Base-by-base conservation (phyloP, 2,329 filamentous ascomycete species). In the Beauveria brongniartii region DNA sequence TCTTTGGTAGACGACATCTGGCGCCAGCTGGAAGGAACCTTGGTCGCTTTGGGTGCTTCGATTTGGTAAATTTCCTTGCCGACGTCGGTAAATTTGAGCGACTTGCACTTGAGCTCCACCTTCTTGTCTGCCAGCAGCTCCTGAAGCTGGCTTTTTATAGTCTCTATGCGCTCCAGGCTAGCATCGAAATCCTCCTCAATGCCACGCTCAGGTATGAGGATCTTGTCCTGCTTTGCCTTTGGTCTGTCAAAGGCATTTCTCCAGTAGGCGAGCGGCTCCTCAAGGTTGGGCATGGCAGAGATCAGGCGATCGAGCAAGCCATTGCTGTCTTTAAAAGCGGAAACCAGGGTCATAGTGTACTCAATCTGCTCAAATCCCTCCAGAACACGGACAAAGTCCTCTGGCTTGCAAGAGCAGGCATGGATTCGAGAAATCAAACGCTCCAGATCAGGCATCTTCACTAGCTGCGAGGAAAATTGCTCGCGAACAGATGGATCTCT, bases 301-400 rank as follows among this genome's bases (percentile, higher is more conserved):
- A 97, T 85, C 44, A 99, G 83, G 58, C 92, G 87, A 61, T 92
- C 90, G 47, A 99, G 88, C 3, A 97, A 82, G 2, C 91, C 90
- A 55, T 91, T 88, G 2, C 88, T 90, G n/a, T 87, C 83, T 58
- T 87, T 85, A 67, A 90, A 89, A 9, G 87, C 82, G 52, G 82
- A 80, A 1, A 97, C 81, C 24, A 97, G 80, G 56, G 85, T 83
- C 82, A 96, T 91, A 1, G 92, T 96, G 72, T 96, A 94, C 64
- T 97, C 92, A 51, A 99, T 97, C 74, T 97, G 93, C 76, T 97
- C 94, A 67, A 97, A 99, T 0, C 94, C 94, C 72, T 97, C 92
- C 0, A 99, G 80, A 0, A 97, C 93, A 53, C 87, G 89, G 51
- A 97, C 86, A 72, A 99, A 99, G 71, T 99, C 94, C 61, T 94